These are phyloP conservation scores for Podospora sp. DNA, from an alignment of 495 filamentous ascomycete genomes.

Conservation along the genomic window DNA sequence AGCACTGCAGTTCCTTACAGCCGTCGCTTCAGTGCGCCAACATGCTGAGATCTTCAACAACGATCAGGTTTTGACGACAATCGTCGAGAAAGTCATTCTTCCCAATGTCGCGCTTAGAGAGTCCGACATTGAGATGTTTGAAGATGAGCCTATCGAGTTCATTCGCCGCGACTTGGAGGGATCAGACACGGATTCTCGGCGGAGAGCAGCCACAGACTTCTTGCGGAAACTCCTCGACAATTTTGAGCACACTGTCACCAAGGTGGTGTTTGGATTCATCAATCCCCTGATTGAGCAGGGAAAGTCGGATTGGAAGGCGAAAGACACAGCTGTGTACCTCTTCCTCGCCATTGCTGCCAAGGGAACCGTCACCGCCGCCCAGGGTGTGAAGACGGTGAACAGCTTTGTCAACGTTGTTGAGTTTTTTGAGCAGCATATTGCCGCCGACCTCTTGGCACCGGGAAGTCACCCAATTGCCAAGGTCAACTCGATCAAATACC, in stretches of 20 bases:
- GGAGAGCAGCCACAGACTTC: conserved; percentile 93
- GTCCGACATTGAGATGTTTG: conserved; percentile 92
- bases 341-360: conserved; percentile 94
- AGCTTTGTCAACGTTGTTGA: conserved; percentile 79
- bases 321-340: conserved; percentile 95
- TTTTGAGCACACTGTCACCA: conserved; percentile 82
- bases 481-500: conserved; percentile 96
- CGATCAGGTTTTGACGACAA: conserved; percentile 69
- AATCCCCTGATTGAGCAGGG: conserved; percentile 74
- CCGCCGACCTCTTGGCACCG: conserved; percentile 72
- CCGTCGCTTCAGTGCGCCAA: conserved; percentile 71
- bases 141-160: conserved; percentile 98
- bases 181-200: conserved; percentile 89
- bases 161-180: conserved; percentile 95
- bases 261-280: conserved; percentile 78
- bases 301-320: conserved; percentile 84
- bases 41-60: conserved; percentile 87
- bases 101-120: conserved; percentile 90
- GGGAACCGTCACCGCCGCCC: conserved; percentile 77
- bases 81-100: conserved; percentile 92
- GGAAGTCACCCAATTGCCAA: conserved; percentile 82
- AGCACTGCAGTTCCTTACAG: conserved; percentile 89
- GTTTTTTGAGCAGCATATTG: conserved; percentile 90
- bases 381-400: conserved; percentile 90
- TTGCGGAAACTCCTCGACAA: conserved; percentile 81